A percentile compares a stretch with the other conserved stretches of the same genome.
phyloP scores from a whole-genome alignment of 805 yeast genomes.

The Kregervanrija pseudodelftensis region DNA sequence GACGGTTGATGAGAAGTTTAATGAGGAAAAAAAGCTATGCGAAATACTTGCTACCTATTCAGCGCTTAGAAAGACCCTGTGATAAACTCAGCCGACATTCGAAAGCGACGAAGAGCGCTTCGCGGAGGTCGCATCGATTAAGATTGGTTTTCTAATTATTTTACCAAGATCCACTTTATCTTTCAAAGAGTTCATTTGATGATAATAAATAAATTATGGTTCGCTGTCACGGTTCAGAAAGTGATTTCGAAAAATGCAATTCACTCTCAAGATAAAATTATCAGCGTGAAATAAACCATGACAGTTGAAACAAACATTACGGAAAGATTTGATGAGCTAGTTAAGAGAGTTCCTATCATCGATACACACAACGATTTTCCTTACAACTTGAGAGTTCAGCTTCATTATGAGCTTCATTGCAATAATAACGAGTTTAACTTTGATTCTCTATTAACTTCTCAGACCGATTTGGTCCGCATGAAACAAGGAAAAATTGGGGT shows the following conservation, averaged over 20 bases:
- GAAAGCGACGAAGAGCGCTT: background rate
- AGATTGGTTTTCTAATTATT: too few relatives aligned
- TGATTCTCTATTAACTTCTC: constrained; percentile 32
- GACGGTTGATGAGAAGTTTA: too few relatives aligned
- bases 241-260: too few relatives aligned
- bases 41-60: too few relatives aligned
- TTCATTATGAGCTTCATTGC: constrained; percentile 34
- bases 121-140: background rate
- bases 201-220: too few relatives aligned
- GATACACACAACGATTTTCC: constrained; percentile 53
- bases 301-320: constrained; percentile 9
- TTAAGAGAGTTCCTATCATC: constrained; percentile 30
- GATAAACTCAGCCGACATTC: too few relatives aligned
- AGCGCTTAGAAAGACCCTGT: too few relatives aligned
- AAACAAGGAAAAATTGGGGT: constrained; percentile 39
- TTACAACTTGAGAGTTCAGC: constrained; percentile 36
- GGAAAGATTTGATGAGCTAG: constrained; percentile 12
- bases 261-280: too few relatives aligned
- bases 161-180: too few relatives aligned
- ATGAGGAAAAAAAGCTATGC: too few relatives aligned
- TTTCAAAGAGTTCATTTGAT: too few relatives aligned
- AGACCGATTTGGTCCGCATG: constrained; percentile 38
- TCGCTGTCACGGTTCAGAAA: too few relatives aligned
- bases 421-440: constrained; percentile 30
- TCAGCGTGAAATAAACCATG: constrained; percentile 2